A percentile compares a stretch with the other conserved stretches of the same genome.
Evolutionary conservation across 176 grass and related monocot genomes (phyloP).

Genomic region (Avena insularis): DNA sequence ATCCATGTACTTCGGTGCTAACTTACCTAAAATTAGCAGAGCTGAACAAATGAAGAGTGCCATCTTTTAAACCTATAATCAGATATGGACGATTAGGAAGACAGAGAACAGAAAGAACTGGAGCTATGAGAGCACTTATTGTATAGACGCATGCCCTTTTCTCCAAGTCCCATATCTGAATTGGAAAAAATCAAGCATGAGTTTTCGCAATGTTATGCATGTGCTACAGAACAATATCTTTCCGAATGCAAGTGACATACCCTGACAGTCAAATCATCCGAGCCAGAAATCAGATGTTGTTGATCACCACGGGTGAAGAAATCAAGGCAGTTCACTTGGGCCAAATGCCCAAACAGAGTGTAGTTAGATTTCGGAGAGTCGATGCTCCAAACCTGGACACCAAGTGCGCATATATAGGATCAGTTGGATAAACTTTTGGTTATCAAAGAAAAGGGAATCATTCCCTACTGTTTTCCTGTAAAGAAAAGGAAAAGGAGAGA

Average conservation of each 20-base stretch:
- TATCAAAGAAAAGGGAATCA: neutral
- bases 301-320: neutral
- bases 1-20: neutral
- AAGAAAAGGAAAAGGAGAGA: neutral
- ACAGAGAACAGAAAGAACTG: neutral
- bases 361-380: neutral
- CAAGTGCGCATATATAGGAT: neutral
- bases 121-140: neutral
- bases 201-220: neutral
- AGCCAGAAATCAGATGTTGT: neutral
- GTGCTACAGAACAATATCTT: neutral
- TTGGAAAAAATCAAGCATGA: neutral
- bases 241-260: neutral
- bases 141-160: neutral
- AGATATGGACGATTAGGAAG: neutral
- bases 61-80: neutral
- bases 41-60: neutral
- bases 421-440: too few relatives aligned
- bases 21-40: neutral
- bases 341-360: neutral
- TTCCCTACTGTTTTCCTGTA: too few relatives aligned
- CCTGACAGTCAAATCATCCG: neutral
- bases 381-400: neutral
- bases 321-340: neutral
- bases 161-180: neutral